Evolutionary conservation across 495 filamentous ascomycete genomes (phyloP).

Genomic region (Daldinia grandis): DNA sequence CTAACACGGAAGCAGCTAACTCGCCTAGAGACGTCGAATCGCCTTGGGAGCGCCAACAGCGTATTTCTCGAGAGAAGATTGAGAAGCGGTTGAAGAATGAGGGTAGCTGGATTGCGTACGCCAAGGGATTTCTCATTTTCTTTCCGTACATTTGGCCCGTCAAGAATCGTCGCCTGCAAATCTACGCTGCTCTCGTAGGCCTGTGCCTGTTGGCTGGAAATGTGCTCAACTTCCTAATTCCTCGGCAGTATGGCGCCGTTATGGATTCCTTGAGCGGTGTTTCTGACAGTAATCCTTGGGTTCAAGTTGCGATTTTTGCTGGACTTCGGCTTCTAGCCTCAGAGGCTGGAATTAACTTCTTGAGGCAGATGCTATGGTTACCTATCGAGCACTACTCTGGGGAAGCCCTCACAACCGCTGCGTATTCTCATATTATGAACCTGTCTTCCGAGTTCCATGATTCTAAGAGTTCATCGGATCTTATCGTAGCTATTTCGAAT

Average conservation of each 20-base stretch:
- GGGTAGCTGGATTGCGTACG: constrained; percentile 71
- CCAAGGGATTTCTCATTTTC: constrained; percentile 68
- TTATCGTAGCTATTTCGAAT: constrained; percentile 71
- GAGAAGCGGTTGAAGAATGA: constrained; percentile 66
- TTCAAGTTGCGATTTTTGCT: constrained; percentile 63
- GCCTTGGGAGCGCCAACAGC: constrained; percentile 59
- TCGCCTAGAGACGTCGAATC: constrained; percentile 54
- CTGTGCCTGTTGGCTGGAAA: constrained; percentile 69
- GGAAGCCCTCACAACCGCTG: constrained; percentile 66
- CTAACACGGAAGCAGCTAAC: constrained; percentile 46
- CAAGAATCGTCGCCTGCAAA: constrained; percentile 62
- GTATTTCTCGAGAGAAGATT: constrained; percentile 60
- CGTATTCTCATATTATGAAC: constrained; percentile 79
- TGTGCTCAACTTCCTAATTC: constrained; percentile 69
- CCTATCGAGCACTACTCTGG: constrained; percentile 72
- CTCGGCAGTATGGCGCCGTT: constrained; percentile 71
- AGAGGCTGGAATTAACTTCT: constrained; percentile 62
- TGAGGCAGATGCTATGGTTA: constrained; percentile 69
- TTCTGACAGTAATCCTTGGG: constrained; percentile 58
- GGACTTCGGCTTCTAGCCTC: constrained; percentile 63
- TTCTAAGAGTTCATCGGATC: constrained; percentile 74
- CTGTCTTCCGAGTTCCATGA: constrained; percentile 84
- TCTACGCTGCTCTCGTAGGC: constrained; percentile 64
- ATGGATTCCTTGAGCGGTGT: constrained; percentile 60
- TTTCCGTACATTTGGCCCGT: constrained; percentile 73